Percentiles rank a stretch among this genome's conserved stretches.
phyloP scores from a whole-genome alignment of 345 rosid genomes.

The Gossypium mustelinum region DNA sequence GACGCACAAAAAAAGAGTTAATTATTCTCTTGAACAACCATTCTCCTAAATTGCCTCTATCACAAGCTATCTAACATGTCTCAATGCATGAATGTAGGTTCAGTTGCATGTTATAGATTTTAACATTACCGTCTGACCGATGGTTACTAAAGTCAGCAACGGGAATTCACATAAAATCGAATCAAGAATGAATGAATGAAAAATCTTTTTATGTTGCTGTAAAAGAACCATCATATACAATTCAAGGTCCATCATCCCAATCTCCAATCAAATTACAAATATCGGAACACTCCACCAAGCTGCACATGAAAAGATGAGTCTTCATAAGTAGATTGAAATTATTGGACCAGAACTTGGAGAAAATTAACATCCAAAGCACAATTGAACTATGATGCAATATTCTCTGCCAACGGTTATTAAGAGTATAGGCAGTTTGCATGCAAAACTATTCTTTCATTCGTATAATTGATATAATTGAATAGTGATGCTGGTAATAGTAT shows the following conservation, averaged over 20 bases:
- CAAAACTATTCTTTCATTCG: not conserved
- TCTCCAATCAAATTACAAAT: slow-evolving; percentile 86
- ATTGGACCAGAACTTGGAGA: not conserved
- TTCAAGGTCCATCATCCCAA: slow-evolving; percentile 66
- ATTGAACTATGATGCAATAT: not conserved
- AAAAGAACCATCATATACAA: not conserved
- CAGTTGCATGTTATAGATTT: slow-evolving; percentile 1
- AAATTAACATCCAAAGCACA: not conserved
- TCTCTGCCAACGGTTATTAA: not conserved
- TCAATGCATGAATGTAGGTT: not conserved
- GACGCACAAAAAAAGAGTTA: not conserved
- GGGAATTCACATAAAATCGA: not conserved
- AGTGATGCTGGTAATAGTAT: not conserved
- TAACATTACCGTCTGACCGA: not conserved
- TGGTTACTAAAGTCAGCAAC: not conserved
- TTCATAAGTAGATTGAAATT: not conserved
- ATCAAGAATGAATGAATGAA: slow-evolving; percentile 2
- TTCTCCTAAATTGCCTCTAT: not conserved
- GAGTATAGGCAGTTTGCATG: not conserved
- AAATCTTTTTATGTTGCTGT: not conserved
- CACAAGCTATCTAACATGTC: not conserved
- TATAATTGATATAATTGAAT: not conserved
- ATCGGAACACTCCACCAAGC: slow-evolving; percentile 90
- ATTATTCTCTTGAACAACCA: not conserved
- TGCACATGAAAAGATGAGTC: slow-evolving; percentile 25